Conservation (phyloP, 225 moss, liverwort and hornwort species). For the Polytrichum commune region DNA sequence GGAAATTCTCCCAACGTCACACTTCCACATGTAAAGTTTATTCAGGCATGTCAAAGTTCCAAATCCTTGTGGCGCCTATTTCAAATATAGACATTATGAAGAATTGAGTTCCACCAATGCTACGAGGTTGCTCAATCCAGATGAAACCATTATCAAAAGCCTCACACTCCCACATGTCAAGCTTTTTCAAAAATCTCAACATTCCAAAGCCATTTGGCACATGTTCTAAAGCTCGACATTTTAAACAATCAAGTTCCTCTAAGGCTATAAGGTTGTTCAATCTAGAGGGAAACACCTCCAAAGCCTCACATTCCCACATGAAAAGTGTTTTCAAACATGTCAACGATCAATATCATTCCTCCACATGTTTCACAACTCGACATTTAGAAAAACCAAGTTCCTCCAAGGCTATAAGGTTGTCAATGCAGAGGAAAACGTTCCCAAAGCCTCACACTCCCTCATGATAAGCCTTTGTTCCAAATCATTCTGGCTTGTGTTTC, state of each 20-base stretch:
- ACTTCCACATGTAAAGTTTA: neutral
- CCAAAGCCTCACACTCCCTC: neutral
- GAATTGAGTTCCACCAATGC: neutral
- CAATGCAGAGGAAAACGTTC: neutral
- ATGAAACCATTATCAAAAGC: neutral
- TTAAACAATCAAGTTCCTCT: neutral
- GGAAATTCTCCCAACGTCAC: neutral
- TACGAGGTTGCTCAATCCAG: neutral
- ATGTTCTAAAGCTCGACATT: neutral
- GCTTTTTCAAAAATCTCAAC: neutral
- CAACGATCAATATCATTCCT: neutral
- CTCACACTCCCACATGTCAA: neutral
- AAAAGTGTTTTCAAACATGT: neutral
- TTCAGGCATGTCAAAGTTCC: neutral
- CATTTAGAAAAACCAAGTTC: neutral
- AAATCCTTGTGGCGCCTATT: neutral
- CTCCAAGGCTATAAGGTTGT: neutral
- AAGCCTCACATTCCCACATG: neutral
- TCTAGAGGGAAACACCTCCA: neutral
- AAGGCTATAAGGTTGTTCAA: neutral
- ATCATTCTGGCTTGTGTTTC: neutral
- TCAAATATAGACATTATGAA: neutral
- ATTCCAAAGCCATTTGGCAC: neutral
- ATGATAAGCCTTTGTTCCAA: neutral
- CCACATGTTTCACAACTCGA: neutral